These are phyloP conservation scores for Candida rishiriensis DNA, from an alignment of 805 yeast species.

Conservation along the genomic window DNA sequence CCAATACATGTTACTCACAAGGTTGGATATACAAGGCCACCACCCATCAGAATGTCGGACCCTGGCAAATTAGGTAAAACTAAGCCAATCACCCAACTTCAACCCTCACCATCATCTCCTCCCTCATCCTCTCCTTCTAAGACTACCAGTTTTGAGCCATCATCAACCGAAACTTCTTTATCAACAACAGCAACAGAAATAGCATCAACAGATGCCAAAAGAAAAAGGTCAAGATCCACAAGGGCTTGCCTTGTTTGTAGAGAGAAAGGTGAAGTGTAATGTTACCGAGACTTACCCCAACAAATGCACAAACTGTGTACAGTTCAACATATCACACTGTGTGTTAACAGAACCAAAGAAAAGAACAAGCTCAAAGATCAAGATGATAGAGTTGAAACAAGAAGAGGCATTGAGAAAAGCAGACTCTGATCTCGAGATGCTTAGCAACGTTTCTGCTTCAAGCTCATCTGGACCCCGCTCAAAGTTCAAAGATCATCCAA, in stretches of 20 bases:
- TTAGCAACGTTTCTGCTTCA: background rate
- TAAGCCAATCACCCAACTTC: too few relatives aligned
- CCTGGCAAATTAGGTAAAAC: too few relatives aligned
- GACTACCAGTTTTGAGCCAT: too few relatives aligned
- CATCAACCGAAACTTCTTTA: too few relatives aligned
- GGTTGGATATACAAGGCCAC: too few relatives aligned
- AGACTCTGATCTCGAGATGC: background rate
- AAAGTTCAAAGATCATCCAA: too few relatives aligned
- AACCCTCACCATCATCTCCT: too few relatives aligned
- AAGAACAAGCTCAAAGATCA: conserved; percentile 21
- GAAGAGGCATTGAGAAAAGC: conserved; percentile 2
- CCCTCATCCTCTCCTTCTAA: too few relatives aligned
- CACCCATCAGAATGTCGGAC: too few relatives aligned
- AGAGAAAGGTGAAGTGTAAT: conserved; percentile 74
- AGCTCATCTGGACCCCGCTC: background rate
- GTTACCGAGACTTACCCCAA: conserved; percentile 50
- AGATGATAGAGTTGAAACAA: conserved; percentile 13
- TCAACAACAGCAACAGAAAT: too few relatives aligned
- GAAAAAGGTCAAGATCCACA: conserved; percentile 55
- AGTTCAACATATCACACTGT: conserved; percentile 65
- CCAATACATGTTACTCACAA: too few relatives aligned
- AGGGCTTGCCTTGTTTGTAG: conserved; percentile 78
- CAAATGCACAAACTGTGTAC: conserved; percentile 60
- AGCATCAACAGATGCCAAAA: background rate
- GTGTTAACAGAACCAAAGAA: conserved; percentile 48